These are phyloP conservation scores for Plasmodium coatneyi DNA, from an alignment of 169 alveolate genomes.

Conservation along the genomic window DNA sequence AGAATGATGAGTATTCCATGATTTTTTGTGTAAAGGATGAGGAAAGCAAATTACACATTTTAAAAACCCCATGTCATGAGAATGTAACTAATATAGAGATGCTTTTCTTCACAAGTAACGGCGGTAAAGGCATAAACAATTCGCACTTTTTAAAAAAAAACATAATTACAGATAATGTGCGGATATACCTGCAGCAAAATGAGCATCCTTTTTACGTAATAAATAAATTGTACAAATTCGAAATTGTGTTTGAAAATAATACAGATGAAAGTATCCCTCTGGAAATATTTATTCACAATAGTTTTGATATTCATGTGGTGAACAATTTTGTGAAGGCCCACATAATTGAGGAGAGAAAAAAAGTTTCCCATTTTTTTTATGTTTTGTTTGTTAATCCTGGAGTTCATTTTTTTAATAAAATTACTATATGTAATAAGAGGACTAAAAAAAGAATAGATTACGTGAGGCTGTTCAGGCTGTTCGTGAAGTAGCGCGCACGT, in stretches of 20 bases:
- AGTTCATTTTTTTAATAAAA: slow-evolving; percentile 70
- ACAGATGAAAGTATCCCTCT: slow-evolving; percentile 26
- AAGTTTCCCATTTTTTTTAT: slow-evolving; percentile 63
- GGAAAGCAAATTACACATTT: slow-evolving; percentile 51
- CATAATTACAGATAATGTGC: slow-evolving; percentile 34
- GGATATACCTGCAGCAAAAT: slow-evolving; percentile 31
- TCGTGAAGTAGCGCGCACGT: slow-evolving; percentile 25
- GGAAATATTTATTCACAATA: slow-evolving; percentile 61
- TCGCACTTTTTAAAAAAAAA: slow-evolving; percentile 51
- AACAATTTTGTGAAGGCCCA: slow-evolving; percentile 64
- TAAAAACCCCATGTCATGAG: slow-evolving; percentile 18
- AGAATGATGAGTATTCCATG: slow-evolving; percentile 69
- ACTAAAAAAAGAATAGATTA: slow-evolving; percentile 58
- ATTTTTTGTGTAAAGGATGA: slow-evolving; percentile 62
- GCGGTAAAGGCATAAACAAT: slow-evolving; percentile 64
- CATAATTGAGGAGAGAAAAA: slow-evolving; percentile 41
- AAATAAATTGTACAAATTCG: slow-evolving; percentile 56
- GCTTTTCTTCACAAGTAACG: slow-evolving; percentile 35
- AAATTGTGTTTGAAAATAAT: slow-evolving; percentile 70
- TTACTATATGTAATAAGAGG: slow-evolving; percentile 52
- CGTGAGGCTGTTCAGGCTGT: slow-evolving; percentile 40
- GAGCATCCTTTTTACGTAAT: slow-evolving; percentile 27
- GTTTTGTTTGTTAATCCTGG: slow-evolving; percentile 71
- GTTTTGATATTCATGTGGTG: slow-evolving; percentile 56
- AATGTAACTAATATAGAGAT: slow-evolving; percentile 68